These are phyloP conservation scores for Gloeophyllum trabeum DNA, from an alignment of 768 basidiomycete genomes.

Conservation along the genomic window DNA sequence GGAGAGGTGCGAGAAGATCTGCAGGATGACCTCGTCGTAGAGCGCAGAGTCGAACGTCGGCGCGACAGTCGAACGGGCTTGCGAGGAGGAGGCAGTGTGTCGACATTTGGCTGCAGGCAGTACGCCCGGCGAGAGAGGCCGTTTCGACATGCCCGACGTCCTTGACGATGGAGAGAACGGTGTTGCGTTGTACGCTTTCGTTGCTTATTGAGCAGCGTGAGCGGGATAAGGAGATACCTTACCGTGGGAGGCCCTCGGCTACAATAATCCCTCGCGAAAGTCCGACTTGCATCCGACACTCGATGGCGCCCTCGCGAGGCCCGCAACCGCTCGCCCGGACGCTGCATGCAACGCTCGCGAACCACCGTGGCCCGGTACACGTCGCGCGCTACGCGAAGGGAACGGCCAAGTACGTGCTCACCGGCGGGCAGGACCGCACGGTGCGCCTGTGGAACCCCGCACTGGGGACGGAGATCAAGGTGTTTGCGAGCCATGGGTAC, in stretches of 20 bases:
- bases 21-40: conserved; percentile 68
- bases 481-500: conserved; percentile 87
- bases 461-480: conserved; percentile 82
- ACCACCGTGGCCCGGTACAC: conserved; percentile 80
- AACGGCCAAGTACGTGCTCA: conserved; percentile 78
- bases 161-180: too few relatives aligned
- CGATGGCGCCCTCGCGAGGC: conserved; percentile 23
- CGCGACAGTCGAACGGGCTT: background rate
- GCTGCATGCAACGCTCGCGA: conserved; percentile 49
- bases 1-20: conserved; percentile 62
- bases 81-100: conserved; percentile 17
- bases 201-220: too few relatives aligned
- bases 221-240: too few relatives aligned
- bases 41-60: conserved; percentile 42
- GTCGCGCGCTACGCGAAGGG: conserved; percentile 89
- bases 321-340: conserved; percentile 41
- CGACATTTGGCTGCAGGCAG: conserved; percentile 52
- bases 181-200: too few relatives aligned
- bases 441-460: conserved; percentile 87
- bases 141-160: conserved; percentile 16
- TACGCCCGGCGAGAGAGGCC: conserved; percentile 18
- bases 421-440: conserved; percentile 86
- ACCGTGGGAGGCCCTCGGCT: too few relatives aligned
- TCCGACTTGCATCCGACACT: too few relatives aligned
- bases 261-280: too few relatives aligned